A percentile compares a stretch with the other conserved stretches of the same genome.
These are phyloP conservation scores for Nitzschia putrida DNA, from an alignment of 108 stramenopile species.

Conservation along the genomic window DNA sequence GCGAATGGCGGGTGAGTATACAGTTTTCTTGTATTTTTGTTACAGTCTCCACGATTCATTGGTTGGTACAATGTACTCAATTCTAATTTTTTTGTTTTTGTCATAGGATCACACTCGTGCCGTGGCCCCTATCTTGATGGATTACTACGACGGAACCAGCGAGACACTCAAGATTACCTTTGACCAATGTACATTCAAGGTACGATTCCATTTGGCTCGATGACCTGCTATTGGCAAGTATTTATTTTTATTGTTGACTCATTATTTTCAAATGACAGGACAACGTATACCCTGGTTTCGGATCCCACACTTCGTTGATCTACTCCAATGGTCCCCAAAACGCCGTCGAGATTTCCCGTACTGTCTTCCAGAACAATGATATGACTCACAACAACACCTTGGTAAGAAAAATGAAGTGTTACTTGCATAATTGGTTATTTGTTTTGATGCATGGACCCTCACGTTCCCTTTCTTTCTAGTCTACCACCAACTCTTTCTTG, in stretches of 20 bases:
- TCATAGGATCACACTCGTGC: constrained; percentile 31
- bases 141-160: constrained; percentile 35
- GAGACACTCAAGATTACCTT: constrained; percentile 35
- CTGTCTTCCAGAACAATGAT: constrained; percentile 39
- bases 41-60: too few relatives aligned
- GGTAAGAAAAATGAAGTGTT: background rate
- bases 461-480: background rate
- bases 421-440: background rate
- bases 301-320: constrained; percentile 37
- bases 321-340: constrained; percentile 44
- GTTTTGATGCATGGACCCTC: background rate
- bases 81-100: background rate
- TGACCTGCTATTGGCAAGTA: background rate
- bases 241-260: background rate
- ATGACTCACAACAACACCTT: constrained; percentile 38
- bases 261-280: background rate
- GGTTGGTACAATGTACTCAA: too few relatives aligned
- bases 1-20: constrained; percentile 42
- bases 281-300: constrained; percentile 31
- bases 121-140: constrained; percentile 39
- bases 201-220: background rate
- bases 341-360: constrained; percentile 14
- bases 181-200: constrained; percentile 31
- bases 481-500: constrained; percentile 36
- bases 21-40: background rate